Conservation (phyloP, 2,329 filamentous ascomycete species). For the Chaetomiaceae sp. region DNA sequence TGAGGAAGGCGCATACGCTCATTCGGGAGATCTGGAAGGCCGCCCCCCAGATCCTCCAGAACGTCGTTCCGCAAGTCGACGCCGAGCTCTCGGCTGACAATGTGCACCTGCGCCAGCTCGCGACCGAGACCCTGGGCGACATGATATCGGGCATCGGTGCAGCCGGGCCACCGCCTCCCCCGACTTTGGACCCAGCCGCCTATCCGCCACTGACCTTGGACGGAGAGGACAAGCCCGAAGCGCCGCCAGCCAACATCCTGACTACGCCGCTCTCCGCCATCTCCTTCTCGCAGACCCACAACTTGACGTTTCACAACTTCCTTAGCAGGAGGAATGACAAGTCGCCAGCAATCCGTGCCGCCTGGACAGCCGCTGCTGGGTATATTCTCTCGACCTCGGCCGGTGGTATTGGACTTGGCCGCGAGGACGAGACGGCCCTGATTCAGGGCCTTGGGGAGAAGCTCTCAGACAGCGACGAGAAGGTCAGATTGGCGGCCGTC, state of each 20-base stretch:
- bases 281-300: conserved; percentile 81
- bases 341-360: conserved; percentile 71
- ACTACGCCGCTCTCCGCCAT: conserved; percentile 81
- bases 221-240: conserved; percentile 47
- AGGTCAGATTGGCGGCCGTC: conserved; percentile 83
- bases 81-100: conserved; percentile 90
- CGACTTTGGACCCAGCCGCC: conserved; percentile 70
- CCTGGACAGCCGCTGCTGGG: conserved; percentile 80
- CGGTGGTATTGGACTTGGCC: conserved; percentile 80
- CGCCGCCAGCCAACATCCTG: conserved; percentile 56
- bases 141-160: conserved; percentile 92
- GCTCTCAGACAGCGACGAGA: conserved; percentile 83
- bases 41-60: conserved; percentile 79
- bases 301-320: conserved; percentile 75
- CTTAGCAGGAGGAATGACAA: conserved; percentile 84
- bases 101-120: conserved; percentile 75
- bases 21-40: conserved; percentile 93
- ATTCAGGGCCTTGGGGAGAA: conserved; percentile 72
- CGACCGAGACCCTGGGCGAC: conserved; percentile 90
- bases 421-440: conserved; percentile 72
- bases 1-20: conserved; percentile 82
- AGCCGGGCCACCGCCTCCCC: conserved; percentile 72
- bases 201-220: conserved; percentile 72
- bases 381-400: conserved; percentile 88
- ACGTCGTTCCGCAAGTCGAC: conserved; percentile 90